These are phyloP conservation scores for Torrubiellomyces zombiae DNA, from an alignment of 2,329 filamentous ascomycete species.

Conservation along the genomic window DNA sequence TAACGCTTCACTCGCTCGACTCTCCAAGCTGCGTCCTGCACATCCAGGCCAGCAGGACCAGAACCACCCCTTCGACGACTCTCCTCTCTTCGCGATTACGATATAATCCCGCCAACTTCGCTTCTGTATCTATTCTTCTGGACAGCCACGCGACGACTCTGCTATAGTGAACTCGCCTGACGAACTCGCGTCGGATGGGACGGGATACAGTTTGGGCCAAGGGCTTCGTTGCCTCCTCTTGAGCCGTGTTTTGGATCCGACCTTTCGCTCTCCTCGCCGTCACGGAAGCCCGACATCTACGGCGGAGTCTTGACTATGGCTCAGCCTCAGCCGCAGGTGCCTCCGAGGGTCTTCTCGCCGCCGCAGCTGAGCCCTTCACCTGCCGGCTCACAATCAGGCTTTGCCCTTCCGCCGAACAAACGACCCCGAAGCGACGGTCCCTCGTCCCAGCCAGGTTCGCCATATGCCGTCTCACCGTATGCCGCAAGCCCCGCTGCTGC, in stretches of 20 bases:
- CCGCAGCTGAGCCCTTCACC: slow-evolving; percentile 46
- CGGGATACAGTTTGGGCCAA: slow-evolving; percentile 25
- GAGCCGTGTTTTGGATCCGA: too few species aligned
- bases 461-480: slow-evolving; percentile 37
- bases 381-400: slow-evolving; percentile 34
- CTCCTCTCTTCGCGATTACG: slow-evolving; percentile 9
- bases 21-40: slow-evolving; percentile 15
- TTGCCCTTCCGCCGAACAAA: slow-evolving; percentile 51
- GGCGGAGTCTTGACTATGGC: slow-evolving; percentile 26
- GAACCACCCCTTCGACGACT: slow-evolving; percentile 6
- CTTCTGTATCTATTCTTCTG: background rate
- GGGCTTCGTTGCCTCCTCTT: slow-evolving; percentile 34
- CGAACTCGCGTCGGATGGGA: slow-evolving; percentile 26
- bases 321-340: slow-evolving; percentile 36
- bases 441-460: slow-evolving; percentile 48
- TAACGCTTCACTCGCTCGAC: slow-evolving; percentile 17
- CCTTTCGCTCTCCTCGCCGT: too few species aligned
- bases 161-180: slow-evolving; percentile 1
- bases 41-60: slow-evolving; percentile 10
- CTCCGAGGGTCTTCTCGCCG: slow-evolving; percentile 43
- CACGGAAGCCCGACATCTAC: slow-evolving; percentile 4
- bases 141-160: background rate
- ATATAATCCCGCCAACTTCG: background rate
- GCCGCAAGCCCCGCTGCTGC: slow-evolving; percentile 27
- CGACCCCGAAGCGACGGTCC: slow-evolving; percentile 43